Evolutionary conservation across 352 stramenopile genomes (phyloP).

Genomic region (Globisporangium iwayamae): DNA sequence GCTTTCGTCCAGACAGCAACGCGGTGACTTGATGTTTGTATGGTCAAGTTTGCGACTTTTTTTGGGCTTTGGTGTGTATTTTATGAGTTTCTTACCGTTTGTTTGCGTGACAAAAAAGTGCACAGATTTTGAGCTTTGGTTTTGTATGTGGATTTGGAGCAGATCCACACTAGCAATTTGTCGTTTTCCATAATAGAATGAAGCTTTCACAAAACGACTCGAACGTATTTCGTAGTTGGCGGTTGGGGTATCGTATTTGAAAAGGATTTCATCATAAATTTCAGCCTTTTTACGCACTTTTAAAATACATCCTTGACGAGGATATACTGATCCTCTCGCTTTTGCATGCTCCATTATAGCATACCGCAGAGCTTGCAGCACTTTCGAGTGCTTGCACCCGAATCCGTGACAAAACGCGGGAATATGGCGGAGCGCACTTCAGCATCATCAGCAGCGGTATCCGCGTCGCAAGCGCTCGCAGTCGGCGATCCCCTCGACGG

Average conservation of each 20-base stretch:
- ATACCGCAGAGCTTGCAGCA: too few species aligned
- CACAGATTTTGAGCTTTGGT: not conserved
- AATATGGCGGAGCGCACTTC: not conserved
- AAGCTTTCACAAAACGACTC: too few species aligned
- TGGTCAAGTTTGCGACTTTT: constrained; percentile 3
- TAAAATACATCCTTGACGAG: too few species aligned
- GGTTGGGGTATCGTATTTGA: too few species aligned
- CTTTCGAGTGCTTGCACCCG: not conserved
- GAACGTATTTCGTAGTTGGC: too few species aligned
- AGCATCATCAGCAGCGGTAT: not conserved
- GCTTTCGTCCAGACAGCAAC: not conserved
- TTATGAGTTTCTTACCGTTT: not conserved
- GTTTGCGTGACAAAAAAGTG: not conserved
- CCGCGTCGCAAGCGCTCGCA: not conserved
- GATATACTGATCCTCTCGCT: too few species aligned
- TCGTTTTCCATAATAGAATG: too few species aligned
- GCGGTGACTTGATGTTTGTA: constrained; percentile 5
- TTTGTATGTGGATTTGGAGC: not conserved
- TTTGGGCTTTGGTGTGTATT: not conserved
- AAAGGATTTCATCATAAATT: too few species aligned
- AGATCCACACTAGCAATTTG: not conserved
- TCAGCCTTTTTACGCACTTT: too few species aligned
- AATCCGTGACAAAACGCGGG: not conserved
- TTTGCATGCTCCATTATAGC: too few species aligned
- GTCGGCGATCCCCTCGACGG: not conserved